Evolutionary conservation across 208 protist species (phyloP).

Genomic region (Trichomonas tenax): DNA sequence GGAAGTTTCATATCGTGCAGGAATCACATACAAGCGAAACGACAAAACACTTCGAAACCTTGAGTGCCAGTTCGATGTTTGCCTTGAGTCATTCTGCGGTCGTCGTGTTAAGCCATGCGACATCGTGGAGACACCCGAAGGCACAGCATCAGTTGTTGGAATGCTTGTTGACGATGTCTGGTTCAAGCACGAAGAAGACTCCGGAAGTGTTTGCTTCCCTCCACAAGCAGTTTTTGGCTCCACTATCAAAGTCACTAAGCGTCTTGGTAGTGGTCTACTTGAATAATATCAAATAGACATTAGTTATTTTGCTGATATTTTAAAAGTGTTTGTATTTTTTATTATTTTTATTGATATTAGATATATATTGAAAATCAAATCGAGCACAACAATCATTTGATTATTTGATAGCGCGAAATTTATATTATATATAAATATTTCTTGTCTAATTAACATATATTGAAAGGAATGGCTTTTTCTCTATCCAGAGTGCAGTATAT

Average conservation of each 20-base stretch:
- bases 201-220: not conserved
- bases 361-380: too few species aligned
- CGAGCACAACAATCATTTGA: too few species aligned
- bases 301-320: too few species aligned
- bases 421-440: too few species aligned
- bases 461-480: too few species aligned
- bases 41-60: not conserved
- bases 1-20: not conserved
- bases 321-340: too few species aligned
- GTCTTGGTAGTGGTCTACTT: not conserved
- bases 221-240: not conserved
- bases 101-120: not conserved
- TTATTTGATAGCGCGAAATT: too few species aligned
- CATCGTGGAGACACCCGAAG: not conserved
- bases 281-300: too few species aligned
- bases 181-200: not conserved
- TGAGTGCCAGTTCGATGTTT: not conserved
- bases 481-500: too few species aligned
- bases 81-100: not conserved
- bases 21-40: not conserved
- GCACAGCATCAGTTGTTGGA: not conserved
- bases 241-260: not conserved
- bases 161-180: not conserved
- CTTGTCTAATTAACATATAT: too few species aligned
- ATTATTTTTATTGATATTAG: too few species aligned